Conservation (phyloP, 1,284 basidiomycete genomes). For the Rhodotorula sp. region DNA sequence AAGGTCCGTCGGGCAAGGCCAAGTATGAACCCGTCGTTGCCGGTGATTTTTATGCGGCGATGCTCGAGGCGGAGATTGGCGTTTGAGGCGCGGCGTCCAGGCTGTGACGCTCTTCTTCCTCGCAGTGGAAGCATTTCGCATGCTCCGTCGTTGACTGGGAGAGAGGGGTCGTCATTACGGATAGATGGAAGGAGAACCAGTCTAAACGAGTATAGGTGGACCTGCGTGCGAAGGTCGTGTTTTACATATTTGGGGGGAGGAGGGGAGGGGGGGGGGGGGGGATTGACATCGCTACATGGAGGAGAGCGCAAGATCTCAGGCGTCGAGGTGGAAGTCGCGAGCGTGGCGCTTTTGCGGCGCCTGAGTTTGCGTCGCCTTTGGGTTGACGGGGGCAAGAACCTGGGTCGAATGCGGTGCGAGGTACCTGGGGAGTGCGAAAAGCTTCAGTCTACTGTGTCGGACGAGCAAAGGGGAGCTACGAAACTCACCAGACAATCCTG, state of each 20-base stretch:
- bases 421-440: neutral
- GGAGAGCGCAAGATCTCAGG: neutral
- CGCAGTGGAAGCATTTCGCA: no score
- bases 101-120: no score
- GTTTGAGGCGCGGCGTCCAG: neutral
- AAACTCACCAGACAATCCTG: neutral
- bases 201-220: no score
- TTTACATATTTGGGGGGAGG: no score
- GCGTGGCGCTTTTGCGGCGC: conserved; percentile 6
- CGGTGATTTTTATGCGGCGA: conserved; percentile 23
- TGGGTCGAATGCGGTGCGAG: neutral
- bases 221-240: no score
- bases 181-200: no score
- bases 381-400: neutral
- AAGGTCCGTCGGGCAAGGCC: conserved; percentile 7
- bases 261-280: no score
- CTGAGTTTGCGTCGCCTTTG: neutral
- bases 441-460: neutral
- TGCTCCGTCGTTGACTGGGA: no score
- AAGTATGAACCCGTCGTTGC: conserved; percentile 21
- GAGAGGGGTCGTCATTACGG: no score
- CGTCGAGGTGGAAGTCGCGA: conserved; percentile 11
- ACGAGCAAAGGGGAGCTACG: neutral
- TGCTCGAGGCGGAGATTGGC: conserved; percentile 19
- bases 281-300: no score